Percentiles rank a stretch among this genome's conserved stretches.
phyloP scores from a whole-genome alignment of 805 yeast genomes.

The Yarrowia sp. region DNA sequence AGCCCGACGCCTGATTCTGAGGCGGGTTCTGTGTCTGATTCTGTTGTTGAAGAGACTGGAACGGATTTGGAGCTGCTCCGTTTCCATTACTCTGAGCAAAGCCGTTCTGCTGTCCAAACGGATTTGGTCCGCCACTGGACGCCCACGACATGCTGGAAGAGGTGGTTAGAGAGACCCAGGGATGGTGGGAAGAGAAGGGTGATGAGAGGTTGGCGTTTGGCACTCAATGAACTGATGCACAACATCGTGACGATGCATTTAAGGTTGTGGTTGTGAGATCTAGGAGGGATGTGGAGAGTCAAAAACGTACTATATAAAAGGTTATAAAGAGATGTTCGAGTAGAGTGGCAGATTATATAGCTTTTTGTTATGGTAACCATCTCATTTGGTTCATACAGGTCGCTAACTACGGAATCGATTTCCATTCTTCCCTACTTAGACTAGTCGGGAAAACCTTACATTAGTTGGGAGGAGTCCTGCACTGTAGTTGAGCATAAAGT shows the following conservation, averaged over 20 bases:
- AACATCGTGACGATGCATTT: slow-evolving; percentile 17
- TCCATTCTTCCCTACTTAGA: too few relatives aligned
- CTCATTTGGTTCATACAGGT: too few relatives aligned
- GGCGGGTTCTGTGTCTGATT: not conserved
- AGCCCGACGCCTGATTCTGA: not conserved
- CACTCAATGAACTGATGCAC: not conserved
- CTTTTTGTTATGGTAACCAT: too few relatives aligned
- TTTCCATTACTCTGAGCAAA: slow-evolving; percentile 6
- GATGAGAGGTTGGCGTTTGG: too few relatives aligned
- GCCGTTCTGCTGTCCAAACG: slow-evolving; percentile 9
- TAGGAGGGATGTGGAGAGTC: not conserved
- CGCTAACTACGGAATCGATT: too few relatives aligned
- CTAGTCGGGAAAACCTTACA: too few relatives aligned
- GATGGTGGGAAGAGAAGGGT: not conserved
- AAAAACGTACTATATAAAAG: too few relatives aligned
- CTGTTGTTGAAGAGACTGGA: slow-evolving; percentile 7
- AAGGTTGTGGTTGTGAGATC: slow-evolving; percentile 6
- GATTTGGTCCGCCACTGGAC: slow-evolving; percentile 20
- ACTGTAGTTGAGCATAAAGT: not conserved
- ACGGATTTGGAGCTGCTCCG: slow-evolving; percentile 42
- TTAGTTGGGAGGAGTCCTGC: not conserved
- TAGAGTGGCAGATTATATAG: too few relatives aligned
- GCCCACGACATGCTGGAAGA: slow-evolving; percentile 27
- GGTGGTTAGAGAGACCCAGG: slow-evolving; percentile 4
- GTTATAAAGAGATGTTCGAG: too few relatives aligned